phyloP scores from a whole-genome alignment of 345 rosid species.

The Lepidium sativum region DNA sequence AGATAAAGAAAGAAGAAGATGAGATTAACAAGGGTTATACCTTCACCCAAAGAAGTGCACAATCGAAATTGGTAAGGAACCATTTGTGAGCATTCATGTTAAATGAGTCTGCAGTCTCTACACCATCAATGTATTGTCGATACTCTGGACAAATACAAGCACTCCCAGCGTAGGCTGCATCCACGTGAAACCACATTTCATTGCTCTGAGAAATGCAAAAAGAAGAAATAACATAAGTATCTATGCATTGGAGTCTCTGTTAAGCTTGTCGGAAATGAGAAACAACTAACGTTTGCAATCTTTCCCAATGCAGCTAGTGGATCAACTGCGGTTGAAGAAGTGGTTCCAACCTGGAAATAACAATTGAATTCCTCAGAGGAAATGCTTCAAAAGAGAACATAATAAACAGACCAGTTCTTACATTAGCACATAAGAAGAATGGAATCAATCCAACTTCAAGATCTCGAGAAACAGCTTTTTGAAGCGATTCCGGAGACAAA shows the following conservation, averaged over 20 bases:
- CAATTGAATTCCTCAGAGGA: not conserved
- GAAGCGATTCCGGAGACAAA: slow-evolving; percentile 45
- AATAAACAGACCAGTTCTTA: slow-evolving; percentile 25
- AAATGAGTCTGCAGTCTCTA: slow-evolving; percentile 87
- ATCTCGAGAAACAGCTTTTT: slow-evolving; percentile 56
- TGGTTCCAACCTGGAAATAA: slow-evolving; percentile 63
- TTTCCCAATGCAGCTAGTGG: slow-evolving; percentile 57
- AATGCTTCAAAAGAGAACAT: not conserved
- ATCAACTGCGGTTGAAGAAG: slow-evolving; percentile 84
- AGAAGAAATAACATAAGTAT: not conserved
- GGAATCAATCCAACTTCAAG: slow-evolving; percentile 68
- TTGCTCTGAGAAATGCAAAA: slow-evolving; percentile 35
- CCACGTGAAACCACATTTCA: slow-evolving; percentile 80
- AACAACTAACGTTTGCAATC: slow-evolving; percentile 51
- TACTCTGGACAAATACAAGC: slow-evolving; percentile 89
- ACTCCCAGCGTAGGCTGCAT: slow-evolving; percentile 94
- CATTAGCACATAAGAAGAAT: slow-evolving; percentile 74
- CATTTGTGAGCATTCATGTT: slow-evolving; percentile 94
- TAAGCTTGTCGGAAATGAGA: slow-evolving; percentile 10
- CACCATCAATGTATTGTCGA: slow-evolving; percentile 63
- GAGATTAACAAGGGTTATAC: slow-evolving; percentile 27
- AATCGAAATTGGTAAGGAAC: slow-evolving; percentile 84
- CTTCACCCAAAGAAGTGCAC: slow-evolving; percentile 88
- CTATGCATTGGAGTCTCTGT: not conserved
- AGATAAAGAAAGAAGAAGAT: not conserved